Percentiles rank a stretch among this genome's conserved stretches.
Conservation (phyloP, 345 rosid species). For the Linum usitatissimum region DNA sequence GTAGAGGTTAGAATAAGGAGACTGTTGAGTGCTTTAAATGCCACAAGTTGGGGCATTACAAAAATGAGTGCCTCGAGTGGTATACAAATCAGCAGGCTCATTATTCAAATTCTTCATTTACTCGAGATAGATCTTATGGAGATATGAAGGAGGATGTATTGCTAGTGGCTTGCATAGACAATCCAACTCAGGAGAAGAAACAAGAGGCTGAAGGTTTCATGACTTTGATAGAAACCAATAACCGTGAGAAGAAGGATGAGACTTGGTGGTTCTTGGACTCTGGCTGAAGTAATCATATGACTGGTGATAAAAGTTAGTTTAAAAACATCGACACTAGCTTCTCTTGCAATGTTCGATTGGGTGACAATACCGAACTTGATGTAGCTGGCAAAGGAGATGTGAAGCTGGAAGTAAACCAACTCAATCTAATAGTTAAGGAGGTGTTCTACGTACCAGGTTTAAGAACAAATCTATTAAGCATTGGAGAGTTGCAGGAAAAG, state of each 20-base stretch:
- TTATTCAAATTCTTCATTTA: too few relatives aligned
- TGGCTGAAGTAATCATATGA: constrained; percentile 1
- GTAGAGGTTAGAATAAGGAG: not conserved
- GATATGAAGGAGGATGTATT: not conserved
- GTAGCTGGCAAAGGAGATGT: constrained; percentile 1
- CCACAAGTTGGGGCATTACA: not conserved
- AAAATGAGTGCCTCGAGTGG: not conserved
- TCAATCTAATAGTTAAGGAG: not conserved
- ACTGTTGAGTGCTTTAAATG: not conserved
- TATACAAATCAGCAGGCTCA: not conserved
- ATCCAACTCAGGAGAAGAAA: too few relatives aligned
- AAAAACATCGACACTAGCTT: not conserved
- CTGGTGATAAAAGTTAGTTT: constrained; percentile 1
- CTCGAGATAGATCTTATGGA: too few relatives aligned
- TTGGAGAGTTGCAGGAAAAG: constrained; percentile 1
- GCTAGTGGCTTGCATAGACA: too few relatives aligned
- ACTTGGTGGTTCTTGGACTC: not conserved
- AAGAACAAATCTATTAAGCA: not conserved
- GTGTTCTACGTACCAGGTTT: constrained; percentile 1
- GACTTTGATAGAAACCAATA: not conserved
- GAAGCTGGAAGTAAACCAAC: not conserved
- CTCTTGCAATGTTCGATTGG: not conserved
- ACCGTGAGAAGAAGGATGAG: not conserved
- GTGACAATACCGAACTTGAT: not conserved
- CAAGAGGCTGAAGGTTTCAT: not conserved